These are phyloP conservation scores for Aspergillus hancockii DNA, from an alignment of 495 filamentous ascomycete genomes.

Conservation along the genomic window DNA sequence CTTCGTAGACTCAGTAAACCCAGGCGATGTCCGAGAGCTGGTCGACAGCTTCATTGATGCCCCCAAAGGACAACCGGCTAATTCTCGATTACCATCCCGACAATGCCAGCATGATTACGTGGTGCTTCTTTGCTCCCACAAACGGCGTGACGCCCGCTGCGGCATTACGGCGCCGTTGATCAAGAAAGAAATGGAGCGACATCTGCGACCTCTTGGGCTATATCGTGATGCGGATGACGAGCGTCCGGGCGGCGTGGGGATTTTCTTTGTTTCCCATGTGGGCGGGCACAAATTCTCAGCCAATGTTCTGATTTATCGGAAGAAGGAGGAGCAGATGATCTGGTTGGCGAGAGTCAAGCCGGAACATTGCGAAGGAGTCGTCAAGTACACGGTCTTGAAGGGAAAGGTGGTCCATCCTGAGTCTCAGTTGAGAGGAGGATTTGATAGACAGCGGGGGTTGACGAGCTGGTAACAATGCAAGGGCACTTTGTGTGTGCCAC, in stretches of 20 bases:
- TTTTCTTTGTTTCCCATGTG: constrained; percentile 94
- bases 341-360: constrained; percentile 88
- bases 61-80: constrained; percentile 46
- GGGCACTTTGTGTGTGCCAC: background rate
- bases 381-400: constrained; percentile 84
- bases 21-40: constrained; percentile 64
- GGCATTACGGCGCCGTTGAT: constrained; percentile 89
- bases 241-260: constrained; percentile 81
- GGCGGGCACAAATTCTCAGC: constrained; percentile 94
- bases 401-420: constrained; percentile 92
- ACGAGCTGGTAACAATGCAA: constrained; percentile 73
- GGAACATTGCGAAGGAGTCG: constrained; percentile 91
- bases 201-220: constrained; percentile 79
- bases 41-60: constrained; percentile 67
- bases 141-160: constrained; percentile 88
- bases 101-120: constrained; percentile 78
- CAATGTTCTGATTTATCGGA: constrained; percentile 86
- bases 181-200: constrained; percentile 80
- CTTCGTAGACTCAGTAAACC: constrained; percentile 76
- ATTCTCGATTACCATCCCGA: constrained; percentile 46
- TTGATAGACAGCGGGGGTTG: constrained; percentile 73
- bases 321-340: constrained; percentile 75
- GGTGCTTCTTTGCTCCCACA: constrained; percentile 92
- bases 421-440: constrained; percentile 82
- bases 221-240: constrained; percentile 87